Base-by-base conservation (phyloP, 23 red algal genomes). In the Gracilaria domingensis region DNA sequence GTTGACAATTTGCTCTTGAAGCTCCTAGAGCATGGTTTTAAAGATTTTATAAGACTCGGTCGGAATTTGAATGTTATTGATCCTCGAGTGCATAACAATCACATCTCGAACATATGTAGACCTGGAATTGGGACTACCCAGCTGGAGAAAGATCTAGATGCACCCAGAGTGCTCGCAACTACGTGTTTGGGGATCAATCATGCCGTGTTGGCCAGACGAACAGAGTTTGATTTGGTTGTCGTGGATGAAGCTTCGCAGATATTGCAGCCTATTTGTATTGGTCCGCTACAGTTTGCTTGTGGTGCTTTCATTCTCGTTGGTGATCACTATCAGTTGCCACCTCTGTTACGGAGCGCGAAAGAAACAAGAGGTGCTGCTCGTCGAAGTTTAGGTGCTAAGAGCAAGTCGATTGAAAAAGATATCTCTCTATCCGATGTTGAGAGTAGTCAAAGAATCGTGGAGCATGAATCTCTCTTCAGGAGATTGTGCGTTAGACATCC, bases 211-310 rank as follows among this genome's bases (percentile, higher is more conserved):
- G 81, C 66, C 23, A 83, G 83, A 38, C 55, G 96, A 73, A 74
- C 66, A 36, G 65, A 73, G 61, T 98, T 98, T 81, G 96, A 98
- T 93, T 50, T 93, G 28, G 93, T 95, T 20, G 86, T 98, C 45
- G 84, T 98, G 4, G 96, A 98, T 69, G 96, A 98, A 70, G 96
- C 96, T 16, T 91, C 90, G 17, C 96, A 98, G 66, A 93, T 98
- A n/a, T 29, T 85, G 29, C 86, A 98, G 84, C 93, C 96, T 7
- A 89, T 98, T 49, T 93, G 86, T 38, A 67, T 95, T 35, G 91
- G 91, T 39, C 95, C 95, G 49, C 58, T 98, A 4, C 73, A 67
- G 30, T 87, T 94, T 66, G 69, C 83, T 12, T 25, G 50, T 16
- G 66, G 81, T 28, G 54, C 82, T 9, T 94, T 98, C 66, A 88